These are phyloP conservation scores for Exophiala sp. DNA, from an alignment of 2,329 filamentous ascomycete genomes.

Conservation along the genomic window DNA sequence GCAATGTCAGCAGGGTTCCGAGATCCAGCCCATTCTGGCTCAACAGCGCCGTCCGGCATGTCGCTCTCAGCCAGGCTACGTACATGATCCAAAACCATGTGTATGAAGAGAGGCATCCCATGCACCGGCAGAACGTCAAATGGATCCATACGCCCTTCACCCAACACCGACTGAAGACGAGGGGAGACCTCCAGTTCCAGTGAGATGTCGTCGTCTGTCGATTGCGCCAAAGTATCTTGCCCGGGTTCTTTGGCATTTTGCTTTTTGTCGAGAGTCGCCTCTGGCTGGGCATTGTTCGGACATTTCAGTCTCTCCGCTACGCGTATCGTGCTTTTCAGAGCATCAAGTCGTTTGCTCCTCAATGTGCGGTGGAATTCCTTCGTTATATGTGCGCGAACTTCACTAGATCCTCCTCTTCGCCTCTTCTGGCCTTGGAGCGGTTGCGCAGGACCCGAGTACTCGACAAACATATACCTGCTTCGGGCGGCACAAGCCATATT, in stretches of 20 bases:
- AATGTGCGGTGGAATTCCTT: constrained; percentile 21
- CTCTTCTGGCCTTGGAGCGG: constrained; percentile 14
- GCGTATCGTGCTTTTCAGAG: background rate
- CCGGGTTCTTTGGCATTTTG: background rate
- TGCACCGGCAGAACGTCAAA: constrained; percentile 14
- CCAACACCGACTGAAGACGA: constrained; percentile 4
- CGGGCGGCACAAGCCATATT: constrained; percentile 11
- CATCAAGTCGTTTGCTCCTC: constrained; percentile 16
- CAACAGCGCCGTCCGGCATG: too few species aligned
- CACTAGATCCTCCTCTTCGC: constrained; percentile 18
- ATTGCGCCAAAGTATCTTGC: background rate
- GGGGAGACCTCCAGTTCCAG: background rate
- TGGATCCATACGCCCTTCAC: constrained; percentile 18
- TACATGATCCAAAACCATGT: constrained; percentile 21
- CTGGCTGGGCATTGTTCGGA: background rate
- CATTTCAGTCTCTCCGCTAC: background rate
- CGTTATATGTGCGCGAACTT: constrained; percentile 24
- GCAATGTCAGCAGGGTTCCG: background rate
- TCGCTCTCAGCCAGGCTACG: too few species aligned
- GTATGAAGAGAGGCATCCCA: constrained; percentile 11
- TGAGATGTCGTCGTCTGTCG: background rate
- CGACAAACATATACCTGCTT: constrained; percentile 20
- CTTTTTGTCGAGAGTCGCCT: background rate
- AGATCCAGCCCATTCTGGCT: too few species aligned
- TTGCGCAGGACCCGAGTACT: constrained; percentile 12